Conservation (phyloP, 2,329 filamentous ascomycete species). For the Acephala macrosclerotiorum region DNA sequence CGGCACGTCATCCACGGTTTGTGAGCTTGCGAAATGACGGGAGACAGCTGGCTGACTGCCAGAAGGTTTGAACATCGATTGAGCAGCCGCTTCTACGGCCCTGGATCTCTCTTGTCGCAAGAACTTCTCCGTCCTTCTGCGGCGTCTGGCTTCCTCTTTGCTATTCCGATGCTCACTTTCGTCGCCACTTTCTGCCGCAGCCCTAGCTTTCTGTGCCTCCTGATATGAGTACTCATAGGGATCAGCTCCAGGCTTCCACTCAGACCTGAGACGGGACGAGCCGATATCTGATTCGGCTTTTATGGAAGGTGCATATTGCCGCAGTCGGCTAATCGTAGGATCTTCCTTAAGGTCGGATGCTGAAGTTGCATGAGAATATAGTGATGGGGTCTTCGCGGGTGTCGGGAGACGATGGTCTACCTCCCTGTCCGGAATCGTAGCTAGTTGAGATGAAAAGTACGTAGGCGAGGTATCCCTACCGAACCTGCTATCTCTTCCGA, state of each 20-base stretch:
- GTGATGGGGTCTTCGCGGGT: conserved; percentile 38
- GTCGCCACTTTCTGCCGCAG: conserved; percentile 31
- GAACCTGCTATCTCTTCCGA: conserved; percentile 20
- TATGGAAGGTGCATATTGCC: conserved; percentile 45
- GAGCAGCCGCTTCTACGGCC: conserved; percentile 50
- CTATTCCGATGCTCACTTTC: conserved; percentile 30
- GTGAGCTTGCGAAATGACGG: conserved; percentile 38
- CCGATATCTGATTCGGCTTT: conserved; percentile 39
- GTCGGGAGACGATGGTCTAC: conserved; percentile 30
- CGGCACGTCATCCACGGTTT: conserved; percentile 39
- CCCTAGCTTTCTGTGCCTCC: conserved; percentile 25
- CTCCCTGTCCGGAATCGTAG: conserved; percentile 18
- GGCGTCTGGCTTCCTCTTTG: conserved; percentile 40
- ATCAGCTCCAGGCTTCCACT: conserved; percentile 47
- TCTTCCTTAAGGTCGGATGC: conserved; percentile 40
- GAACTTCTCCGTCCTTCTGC: conserved; percentile 41
- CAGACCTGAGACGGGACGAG: conserved; percentile 42
- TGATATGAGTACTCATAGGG: conserved; percentile 45
- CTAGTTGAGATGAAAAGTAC: conserved; percentile 34
- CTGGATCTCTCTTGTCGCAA: conserved; percentile 37
- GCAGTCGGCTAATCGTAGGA: conserved; percentile 44
- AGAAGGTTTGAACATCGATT: conserved; percentile 46
- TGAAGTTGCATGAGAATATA: conserved; percentile 38
- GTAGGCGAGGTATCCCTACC: conserved; percentile 32
- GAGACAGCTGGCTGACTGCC: conserved; percentile 40